Percentiles rank a stretch among this genome's conserved stretches.
phyloP scores from a whole-genome alignment of 2,329 filamentous ascomycete species.

The Aspergillus quadricinctus region DNA sequence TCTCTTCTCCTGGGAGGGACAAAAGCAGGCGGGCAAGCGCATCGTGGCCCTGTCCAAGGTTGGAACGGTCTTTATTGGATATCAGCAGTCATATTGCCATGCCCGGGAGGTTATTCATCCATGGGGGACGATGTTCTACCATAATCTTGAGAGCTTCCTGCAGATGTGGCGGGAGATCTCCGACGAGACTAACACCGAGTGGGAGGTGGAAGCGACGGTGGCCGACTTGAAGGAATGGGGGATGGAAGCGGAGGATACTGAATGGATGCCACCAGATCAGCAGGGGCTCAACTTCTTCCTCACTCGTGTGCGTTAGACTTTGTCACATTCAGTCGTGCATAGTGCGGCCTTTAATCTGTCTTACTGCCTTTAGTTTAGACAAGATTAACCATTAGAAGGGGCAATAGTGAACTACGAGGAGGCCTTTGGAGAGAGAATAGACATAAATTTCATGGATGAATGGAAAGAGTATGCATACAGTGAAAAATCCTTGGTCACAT shows the following conservation, averaged over 20 bases:
- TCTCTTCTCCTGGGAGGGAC: conserved; percentile 4
- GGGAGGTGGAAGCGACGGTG: background rate
- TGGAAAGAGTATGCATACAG: no score
- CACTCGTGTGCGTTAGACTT: background rate
- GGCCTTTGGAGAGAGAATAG: no score
- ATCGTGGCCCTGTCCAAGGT: conserved; percentile 2
- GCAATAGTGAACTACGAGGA: no score
- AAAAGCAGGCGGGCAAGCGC: conserved; percentile 1
- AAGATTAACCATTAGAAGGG: no score
- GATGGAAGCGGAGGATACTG: conserved; percentile 4
- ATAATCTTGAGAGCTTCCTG: background rate
- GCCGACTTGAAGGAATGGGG: conserved; percentile 3
- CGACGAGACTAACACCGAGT: background rate
- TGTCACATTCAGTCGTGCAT: no score
- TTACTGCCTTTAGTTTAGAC: no score
- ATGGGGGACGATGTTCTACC: conserved; percentile 6
- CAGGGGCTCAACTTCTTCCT: conserved; percentile 1
- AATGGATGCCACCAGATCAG: conserved; percentile 4
- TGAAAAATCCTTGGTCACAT: no score
- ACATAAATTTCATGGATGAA: no score
- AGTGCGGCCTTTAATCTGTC: no score
- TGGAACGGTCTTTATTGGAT: conserved; percentile 1
- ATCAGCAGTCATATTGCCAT: background rate
- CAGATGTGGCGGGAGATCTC: background rate
- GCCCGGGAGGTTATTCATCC: conserved; percentile 1